A percentile compares a stretch with the other conserved stretches of the same genome.
Conservation (phyloP, 2,329 filamentous ascomycete genomes). For the Chaetomium globosum region DNA sequence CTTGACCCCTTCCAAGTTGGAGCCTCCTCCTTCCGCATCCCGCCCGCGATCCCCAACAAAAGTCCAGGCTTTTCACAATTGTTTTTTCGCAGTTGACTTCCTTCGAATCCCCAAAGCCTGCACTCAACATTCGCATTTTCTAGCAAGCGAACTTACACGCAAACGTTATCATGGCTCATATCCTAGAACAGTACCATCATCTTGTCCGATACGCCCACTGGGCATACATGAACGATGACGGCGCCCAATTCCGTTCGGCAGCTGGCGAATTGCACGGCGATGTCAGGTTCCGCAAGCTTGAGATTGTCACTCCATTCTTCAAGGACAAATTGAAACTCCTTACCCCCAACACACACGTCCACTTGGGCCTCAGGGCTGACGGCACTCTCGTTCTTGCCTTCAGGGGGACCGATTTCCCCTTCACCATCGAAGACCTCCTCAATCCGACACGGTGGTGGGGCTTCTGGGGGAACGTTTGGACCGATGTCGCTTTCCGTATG, state of each 20-base stretch:
- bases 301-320: constrained; percentile 20
- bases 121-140: not conserved
- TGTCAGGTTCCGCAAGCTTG: constrained; percentile 18
- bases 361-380: constrained; percentile 11
- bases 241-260: constrained; percentile 19
- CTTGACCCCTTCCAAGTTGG: not conserved
- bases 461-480: constrained; percentile 24
- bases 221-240: constrained; percentile 25
- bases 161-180: constrained; percentile 7
- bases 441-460: constrained; percentile 23
- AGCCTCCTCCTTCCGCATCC: not conserved
- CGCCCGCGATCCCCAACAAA: not conserved
- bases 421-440: constrained; percentile 17
- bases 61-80: not conserved
- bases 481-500: constrained; percentile 21
- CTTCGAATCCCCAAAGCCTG: not conserved
- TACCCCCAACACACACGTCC: constrained; percentile 23
- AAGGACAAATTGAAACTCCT: constrained; percentile 11
- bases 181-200: constrained; percentile 17
- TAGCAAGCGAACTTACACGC: not conserved
- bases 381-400: constrained; percentile 20
- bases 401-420: constrained; percentile 22
- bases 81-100: not conserved
- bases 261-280: constrained; percentile 14
- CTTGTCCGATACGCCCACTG: constrained; percentile 23